These are phyloP conservation scores for Rhizophora apiculata DNA, from an alignment of 345 rosid species.

Conservation along the genomic window DNA sequence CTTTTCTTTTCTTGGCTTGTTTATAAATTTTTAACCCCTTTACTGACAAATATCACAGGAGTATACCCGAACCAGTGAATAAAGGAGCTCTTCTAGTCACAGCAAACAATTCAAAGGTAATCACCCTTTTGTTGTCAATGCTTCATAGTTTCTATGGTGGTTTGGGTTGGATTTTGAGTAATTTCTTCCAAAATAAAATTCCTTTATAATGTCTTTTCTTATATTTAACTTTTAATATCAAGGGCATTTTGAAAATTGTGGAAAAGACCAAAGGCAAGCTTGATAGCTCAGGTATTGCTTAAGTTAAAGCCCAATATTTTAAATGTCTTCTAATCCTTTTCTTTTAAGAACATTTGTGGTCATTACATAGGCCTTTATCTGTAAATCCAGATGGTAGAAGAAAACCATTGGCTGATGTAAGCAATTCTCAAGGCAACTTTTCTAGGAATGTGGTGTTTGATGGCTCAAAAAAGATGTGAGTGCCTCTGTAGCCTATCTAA, in stretches of 20 bases:
- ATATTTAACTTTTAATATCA: slow-evolving; percentile 22
- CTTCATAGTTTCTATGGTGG: background rate
- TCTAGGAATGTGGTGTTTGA: slow-evolving; percentile 27
- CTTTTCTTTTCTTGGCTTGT: background rate
- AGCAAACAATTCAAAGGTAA: slow-evolving; percentile 47
- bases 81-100: slow-evolving; percentile 26
- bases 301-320: background rate
- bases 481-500: slow-evolving; percentile 11
- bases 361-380: slow-evolving; percentile 19
- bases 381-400: slow-evolving; percentile 47
- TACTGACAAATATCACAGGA: slow-evolving; percentile 25
- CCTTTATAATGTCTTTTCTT: slow-evolving; percentile 1
- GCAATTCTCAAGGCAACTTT: slow-evolving; percentile 44
- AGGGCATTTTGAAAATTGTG: slow-evolving; percentile 35
- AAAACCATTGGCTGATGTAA: slow-evolving; percentile 73
- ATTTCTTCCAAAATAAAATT: background rate
- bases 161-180: background rate
- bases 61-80: slow-evolving; percentile 27
- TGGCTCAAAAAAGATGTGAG: slow-evolving; percentile 62
- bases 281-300: slow-evolving; percentile 39
- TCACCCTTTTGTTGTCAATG: slow-evolving; percentile 9
- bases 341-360: background rate
- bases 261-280: slow-evolving; percentile 41
- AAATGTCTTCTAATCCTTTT: slow-evolving; percentile 5
- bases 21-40: background rate